Base-by-base conservation (phyloP, 108 stramenopile genomes). In the Cyclotella choctawhatcheeana region DNA sequence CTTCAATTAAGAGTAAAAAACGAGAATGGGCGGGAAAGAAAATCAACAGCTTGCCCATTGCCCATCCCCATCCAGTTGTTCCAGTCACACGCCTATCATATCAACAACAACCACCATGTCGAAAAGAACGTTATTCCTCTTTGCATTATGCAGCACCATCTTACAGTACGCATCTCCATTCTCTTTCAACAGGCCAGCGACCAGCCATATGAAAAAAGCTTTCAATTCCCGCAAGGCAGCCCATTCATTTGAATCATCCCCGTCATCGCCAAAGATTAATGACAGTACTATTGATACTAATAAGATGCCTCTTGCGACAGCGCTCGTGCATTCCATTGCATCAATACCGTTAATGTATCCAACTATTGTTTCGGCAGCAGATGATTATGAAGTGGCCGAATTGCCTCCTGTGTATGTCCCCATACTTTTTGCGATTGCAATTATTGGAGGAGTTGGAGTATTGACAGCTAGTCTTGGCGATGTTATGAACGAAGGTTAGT, bases 401-500 rank as follows among this genome's bases (percentile, higher is more conserved):
- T 62, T 89, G 32, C 88, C 88, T 10, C 86, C 88, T 16, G 74
- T 79, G 12, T 89, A 85, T 51, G 81, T 91, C 32, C 93, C 93
- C 6, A 86, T 85, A 53, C 35, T 89, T 34, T 91, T 94, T 65
- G 90, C 75, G 13, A 75, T 94, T 56, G 86, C 64, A n/a, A 52
- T 94, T 31, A 33, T 94, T 35, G 87, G 78, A n/a, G 93, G 93
- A 44, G 90, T 94, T 12, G 93, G 90, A 62, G 61, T 87, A 0
- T 67, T 94, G 73, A 94, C 93, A 4, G 47, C 73, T 25, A 85
- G 82, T 66, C 61, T 94, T 10, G 93, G 93, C 40, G 83, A 94
- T 77, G 90, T 94, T 5, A 90, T 90, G 86, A 75, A 85, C 37
- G 93, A 93, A 85, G 84, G 84, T 87, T 51, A 31, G 83, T 64